These are phyloP conservation scores for Cyclotella atomus DNA, from an alignment of 108 stramenopile species.

Conservation along the genomic window DNA sequence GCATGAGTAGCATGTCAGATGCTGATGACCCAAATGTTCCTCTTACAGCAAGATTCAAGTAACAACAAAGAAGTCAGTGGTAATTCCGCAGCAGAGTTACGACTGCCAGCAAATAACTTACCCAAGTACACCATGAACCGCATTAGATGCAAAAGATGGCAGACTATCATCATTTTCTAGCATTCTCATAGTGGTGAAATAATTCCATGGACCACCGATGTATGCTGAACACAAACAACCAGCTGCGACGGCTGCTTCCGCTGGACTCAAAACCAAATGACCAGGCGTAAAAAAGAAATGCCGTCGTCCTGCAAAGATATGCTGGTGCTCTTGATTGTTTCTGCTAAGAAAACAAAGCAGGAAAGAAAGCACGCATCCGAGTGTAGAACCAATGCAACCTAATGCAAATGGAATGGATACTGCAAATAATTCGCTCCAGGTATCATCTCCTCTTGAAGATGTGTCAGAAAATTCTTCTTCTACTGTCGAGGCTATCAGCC, in stretches of 20 bases:
- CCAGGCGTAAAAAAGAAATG: constrained; percentile 31
- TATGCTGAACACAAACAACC: constrained; percentile 36
- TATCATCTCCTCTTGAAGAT: constrained; percentile 1
- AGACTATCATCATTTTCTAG: constrained; percentile 11
- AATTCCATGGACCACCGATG: constrained; percentile 35
- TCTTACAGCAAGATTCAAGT: neutral
- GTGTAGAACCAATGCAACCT: constrained; percentile 65
- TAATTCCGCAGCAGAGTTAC: too few relatives aligned
- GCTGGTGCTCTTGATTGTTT: constrained; percentile 28
- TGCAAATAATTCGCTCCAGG: constrained; percentile 22
- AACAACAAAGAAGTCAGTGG: neutral
- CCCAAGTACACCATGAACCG: constrained; percentile 12
- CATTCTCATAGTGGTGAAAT: constrained; percentile 24
- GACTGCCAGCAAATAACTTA: neutral
- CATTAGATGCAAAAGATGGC: constrained; percentile 2
- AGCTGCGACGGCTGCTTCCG: constrained; percentile 35
- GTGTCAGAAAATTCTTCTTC: neutral
- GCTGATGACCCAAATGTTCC: constrained; percentile 34
- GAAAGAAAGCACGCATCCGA: constrained; percentile 63
- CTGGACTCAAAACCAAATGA: constrained; percentile 19
- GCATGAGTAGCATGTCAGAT: constrained; percentile 41
- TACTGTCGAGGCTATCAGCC: constrained; percentile 24
- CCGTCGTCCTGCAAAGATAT: constrained; percentile 18
- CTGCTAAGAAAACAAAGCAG: constrained; percentile 18
- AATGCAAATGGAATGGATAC: constrained; percentile 62